Evolutionary conservation across 768 basidiomycete species (phyloP).

Genomic region (Mycena chlorophos): DNA sequence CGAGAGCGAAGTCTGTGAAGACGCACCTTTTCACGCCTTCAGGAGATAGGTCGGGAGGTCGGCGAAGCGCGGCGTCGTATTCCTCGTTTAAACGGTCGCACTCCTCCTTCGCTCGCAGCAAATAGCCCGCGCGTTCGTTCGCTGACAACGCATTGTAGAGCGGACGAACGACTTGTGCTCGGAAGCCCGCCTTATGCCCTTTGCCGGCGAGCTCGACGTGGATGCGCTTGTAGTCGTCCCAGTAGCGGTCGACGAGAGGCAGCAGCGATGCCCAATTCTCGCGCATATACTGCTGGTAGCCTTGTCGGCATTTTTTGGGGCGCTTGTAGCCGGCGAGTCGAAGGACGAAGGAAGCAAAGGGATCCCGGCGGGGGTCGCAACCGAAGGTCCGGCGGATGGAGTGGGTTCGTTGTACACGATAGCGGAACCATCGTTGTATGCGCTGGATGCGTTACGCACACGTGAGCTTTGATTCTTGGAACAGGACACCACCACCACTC

Average conservation of each 20-base stretch:
- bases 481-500: background rate
- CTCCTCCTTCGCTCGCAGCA: background rate
- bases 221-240: background rate
- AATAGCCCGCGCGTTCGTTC: background rate
- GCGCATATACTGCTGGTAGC: background rate
- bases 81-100: background rate
- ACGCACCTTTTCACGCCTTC: background rate
- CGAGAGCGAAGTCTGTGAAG: background rate
- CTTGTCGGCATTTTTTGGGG: background rate
- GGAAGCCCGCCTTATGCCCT: background rate
- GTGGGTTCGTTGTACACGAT: background rate
- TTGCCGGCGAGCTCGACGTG: background rate
- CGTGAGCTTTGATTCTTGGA: background rate
- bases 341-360: background rate
- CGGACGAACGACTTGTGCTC: background rate
- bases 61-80: background rate
- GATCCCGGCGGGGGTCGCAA: background rate
- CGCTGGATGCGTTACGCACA: background rate
- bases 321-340: background rate
- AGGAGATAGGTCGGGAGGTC: background rate
- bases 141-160: background rate
- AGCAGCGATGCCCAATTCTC: background rate
- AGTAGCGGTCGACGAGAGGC: background rate
- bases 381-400: background rate
- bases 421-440: constrained; percentile 3